These are phyloP conservation scores for Mrakia blollopis DNA, from an alignment of 768 basidiomycete species.

Conservation along the genomic window DNA sequence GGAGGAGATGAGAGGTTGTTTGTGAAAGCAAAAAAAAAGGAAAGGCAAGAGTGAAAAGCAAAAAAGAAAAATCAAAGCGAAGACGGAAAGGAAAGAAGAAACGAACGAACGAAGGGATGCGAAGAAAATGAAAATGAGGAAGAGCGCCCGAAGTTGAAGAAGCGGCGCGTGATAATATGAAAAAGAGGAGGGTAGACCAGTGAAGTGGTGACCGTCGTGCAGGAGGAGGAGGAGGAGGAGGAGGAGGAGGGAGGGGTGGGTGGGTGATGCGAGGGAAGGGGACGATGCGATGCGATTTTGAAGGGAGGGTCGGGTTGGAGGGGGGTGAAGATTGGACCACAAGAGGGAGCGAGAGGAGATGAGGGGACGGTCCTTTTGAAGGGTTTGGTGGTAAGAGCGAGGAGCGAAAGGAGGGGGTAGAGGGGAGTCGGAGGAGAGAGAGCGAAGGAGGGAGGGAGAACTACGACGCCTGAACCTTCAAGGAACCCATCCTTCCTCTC, in stretches of 20 bases:
- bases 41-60: neutral
- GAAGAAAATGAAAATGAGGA: neutral
- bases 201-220: neutral
- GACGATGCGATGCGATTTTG: conserved; percentile 8
- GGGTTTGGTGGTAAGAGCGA: neutral
- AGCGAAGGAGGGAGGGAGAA: neutral
- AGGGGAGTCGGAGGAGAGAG: neutral
- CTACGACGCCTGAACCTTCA: conserved; percentile 7
- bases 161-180: neutral
- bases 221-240: no score
- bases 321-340: neutral
- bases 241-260: neutral
- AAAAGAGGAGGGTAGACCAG: neutral
- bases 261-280: neutral
- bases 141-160: conserved; percentile 17
- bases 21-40: neutral
- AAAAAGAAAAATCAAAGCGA: neutral
- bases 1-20: neutral
- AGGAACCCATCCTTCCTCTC: neutral
- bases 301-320: neutral
- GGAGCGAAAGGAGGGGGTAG: neutral
- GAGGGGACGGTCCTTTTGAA: neutral
- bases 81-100: neutral
- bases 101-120: no score
- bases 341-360: neutral